A percentile compares a stretch with the other conserved stretches of the same genome.
These are phyloP conservation scores for Populus alba DNA, from an alignment of 345 rosid species.

Conservation along the genomic window DNA sequence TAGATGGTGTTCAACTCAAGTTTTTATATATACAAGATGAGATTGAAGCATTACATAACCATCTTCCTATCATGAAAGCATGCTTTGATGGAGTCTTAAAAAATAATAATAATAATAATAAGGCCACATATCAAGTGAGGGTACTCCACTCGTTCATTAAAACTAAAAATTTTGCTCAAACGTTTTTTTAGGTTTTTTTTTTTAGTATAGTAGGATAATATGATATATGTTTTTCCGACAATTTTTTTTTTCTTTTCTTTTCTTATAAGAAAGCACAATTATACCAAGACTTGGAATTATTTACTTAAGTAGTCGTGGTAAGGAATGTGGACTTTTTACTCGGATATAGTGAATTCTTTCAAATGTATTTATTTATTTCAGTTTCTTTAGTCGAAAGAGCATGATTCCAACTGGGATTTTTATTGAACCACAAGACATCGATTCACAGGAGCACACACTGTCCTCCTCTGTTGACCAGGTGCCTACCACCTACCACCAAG, in stretches of 20 bases:
- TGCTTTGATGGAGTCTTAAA: background rate
- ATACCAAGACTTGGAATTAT: background rate
- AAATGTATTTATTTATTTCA: background rate
- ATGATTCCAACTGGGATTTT: background rate
- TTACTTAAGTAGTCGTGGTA: background rate
- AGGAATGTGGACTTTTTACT: too few species aligned
- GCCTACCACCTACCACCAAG: background rate
- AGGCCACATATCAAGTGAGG: too few species aligned
- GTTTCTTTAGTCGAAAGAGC: background rate
- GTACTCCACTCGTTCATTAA: too few species aligned
- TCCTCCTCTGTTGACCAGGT: background rate
- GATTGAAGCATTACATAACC: background rate
- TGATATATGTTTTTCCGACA: background rate
- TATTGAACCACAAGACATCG: background rate
- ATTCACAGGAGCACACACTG: background rate
- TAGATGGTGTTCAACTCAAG: too few species aligned
- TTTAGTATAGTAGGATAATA: too few species aligned
- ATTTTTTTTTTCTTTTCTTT: too few species aligned
- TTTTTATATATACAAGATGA: too few species aligned
- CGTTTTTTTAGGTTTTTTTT: too few species aligned
- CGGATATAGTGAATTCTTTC: background rate
- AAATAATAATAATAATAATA: accelerated
- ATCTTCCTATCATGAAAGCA: background rate
- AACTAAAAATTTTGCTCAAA: too few species aligned
- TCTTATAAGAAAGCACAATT: background rate